Conservation (phyloP, 106 monocot species). For the Platanthera zijinensis region DNA sequence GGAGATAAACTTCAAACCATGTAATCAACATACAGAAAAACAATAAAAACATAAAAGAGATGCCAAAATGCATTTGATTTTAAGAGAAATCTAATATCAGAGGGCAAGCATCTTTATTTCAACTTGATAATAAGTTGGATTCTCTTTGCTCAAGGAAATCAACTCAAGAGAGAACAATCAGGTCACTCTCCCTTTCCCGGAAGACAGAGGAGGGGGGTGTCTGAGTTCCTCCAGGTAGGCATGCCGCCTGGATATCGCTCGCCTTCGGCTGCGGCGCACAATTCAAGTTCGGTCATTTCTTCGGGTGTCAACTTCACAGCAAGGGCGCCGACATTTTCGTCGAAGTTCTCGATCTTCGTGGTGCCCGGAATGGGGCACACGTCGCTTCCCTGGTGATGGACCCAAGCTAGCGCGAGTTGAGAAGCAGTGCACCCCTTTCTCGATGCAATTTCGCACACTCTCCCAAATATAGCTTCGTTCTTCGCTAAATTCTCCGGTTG, state of each 20-base stretch:
- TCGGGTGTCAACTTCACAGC: constrained; percentile 31
- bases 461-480: constrained; percentile 20
- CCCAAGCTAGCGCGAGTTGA: constrained; percentile 44
- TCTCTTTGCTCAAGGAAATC: too few relatives aligned
- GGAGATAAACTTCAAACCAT: too few relatives aligned
- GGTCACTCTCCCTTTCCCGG: constrained; percentile 18
- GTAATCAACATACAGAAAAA: too few relatives aligned
- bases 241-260: constrained; percentile 17
- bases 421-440: constrained; percentile 32
- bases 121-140: too few relatives aligned
- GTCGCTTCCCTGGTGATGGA: constrained; percentile 35
- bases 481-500: constrained; percentile 27
- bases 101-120: too few relatives aligned
- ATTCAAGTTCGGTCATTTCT: constrained; percentile 45
- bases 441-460: constrained; percentile 25
- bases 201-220: constrained; percentile 46
- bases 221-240: constrained; percentile 33
- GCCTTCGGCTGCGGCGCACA: constrained; percentile 28
- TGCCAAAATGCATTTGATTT: too few relatives aligned
- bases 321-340: constrained; percentile 41
- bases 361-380: constrained; percentile 49
- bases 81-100: too few relatives aligned
- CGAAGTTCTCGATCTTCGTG: constrained; percentile 47
- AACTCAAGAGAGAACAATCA: too few relatives aligned
- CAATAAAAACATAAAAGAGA: too few relatives aligned